Evolutionary conservation across 495 filamentous ascomycete species (phyloP).

Genomic region (Viridothelium virens): DNA sequence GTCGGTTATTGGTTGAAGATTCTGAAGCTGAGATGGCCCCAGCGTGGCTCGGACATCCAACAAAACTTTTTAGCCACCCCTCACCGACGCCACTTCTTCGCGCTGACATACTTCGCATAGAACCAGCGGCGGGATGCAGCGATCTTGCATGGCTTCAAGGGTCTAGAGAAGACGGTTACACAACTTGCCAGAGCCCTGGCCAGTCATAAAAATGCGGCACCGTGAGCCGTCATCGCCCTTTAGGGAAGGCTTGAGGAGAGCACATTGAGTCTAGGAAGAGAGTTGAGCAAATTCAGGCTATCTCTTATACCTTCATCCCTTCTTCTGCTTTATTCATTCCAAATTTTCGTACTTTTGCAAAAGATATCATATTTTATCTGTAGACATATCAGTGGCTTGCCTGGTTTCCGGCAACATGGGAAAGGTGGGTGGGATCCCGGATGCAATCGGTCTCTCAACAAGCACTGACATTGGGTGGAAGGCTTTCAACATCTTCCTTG

Average conservation of each 20-base stretch:
- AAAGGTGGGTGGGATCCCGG: neutral
- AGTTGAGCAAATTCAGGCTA: neutral
- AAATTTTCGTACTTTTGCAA: neutral
- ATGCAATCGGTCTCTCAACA: neutral
- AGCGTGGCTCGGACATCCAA: neutral
- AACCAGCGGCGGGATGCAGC: neutral
- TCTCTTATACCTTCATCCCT: neutral
- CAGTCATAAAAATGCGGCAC: neutral
- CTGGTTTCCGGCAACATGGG: neutral
- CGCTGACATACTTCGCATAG: neutral
- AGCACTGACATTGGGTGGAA: neutral
- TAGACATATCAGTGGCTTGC: neutral
- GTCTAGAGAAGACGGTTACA: neutral
- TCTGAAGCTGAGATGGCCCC: neutral
- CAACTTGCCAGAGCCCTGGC: neutral
- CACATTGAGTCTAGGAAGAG: neutral
- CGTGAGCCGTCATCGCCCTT: neutral
- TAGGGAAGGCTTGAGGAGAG: neutral
- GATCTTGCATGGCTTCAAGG: neutral
- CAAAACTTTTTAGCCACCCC: neutral
- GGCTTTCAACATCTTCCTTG: constrained; percentile 12
- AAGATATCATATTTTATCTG: neutral
- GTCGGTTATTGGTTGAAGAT: neutral
- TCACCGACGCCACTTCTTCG: neutral
- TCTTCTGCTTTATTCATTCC: neutral